phyloP scores from a whole-genome alignment of 2,329 filamentous ascomycete genomes.

The Pseudocercospora eumusae region DNA sequence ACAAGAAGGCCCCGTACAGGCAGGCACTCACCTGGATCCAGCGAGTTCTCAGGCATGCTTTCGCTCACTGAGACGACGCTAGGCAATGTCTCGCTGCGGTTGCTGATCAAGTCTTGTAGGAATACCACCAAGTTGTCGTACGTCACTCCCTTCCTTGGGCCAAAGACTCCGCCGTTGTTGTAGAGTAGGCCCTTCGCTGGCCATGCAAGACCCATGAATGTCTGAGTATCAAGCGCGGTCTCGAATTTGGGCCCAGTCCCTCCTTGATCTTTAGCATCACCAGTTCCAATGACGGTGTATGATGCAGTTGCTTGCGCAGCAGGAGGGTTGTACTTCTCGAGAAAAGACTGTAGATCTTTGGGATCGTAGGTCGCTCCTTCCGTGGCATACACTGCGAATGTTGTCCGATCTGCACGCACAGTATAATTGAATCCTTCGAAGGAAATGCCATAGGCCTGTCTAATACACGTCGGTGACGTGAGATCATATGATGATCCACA shows the following conservation, averaged over 20 bases:
- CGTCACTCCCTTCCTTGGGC: slow-evolving; percentile 22
- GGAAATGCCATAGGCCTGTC: slow-evolving; percentile 29
- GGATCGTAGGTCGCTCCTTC: slow-evolving; percentile 30
- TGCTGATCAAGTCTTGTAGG: slow-evolving; percentile 30
- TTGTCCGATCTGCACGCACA: slow-evolving; percentile 28
- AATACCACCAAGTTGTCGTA: slow-evolving; percentile 34
- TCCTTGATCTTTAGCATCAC: slow-evolving; percentile 21
- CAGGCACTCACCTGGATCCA: slow-evolving; percentile 23
- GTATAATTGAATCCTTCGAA: slow-evolving; percentile 26
- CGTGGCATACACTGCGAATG: slow-evolving; percentile 32
- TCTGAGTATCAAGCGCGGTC: slow-evolving; percentile 29
- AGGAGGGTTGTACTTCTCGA: slow-evolving; percentile 27
- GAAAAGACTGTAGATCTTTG: slow-evolving; percentile 26
- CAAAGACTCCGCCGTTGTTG: slow-evolving; percentile 33
- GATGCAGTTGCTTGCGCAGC: slow-evolving; percentile 25
- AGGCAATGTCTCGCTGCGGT: slow-evolving; percentile 25
- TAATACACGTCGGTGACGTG: slow-evolving; percentile 28
- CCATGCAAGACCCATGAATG: slow-evolving; percentile 28
- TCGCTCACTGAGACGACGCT: slow-evolving; percentile 32
- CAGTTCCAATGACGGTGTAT: slow-evolving; percentile 27
- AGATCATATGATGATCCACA: slow-evolving; percentile 26
- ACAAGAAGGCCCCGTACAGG: no score
- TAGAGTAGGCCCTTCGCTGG: slow-evolving; percentile 31
- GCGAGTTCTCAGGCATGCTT: slow-evolving; percentile 24
- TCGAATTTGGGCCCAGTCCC: slow-evolving; percentile 31